Evolutionary conservation across 441 rosid species (phyloP), one percentile per base, ranked within the genome.

Genomic region (Populus hybrid): DNA sequence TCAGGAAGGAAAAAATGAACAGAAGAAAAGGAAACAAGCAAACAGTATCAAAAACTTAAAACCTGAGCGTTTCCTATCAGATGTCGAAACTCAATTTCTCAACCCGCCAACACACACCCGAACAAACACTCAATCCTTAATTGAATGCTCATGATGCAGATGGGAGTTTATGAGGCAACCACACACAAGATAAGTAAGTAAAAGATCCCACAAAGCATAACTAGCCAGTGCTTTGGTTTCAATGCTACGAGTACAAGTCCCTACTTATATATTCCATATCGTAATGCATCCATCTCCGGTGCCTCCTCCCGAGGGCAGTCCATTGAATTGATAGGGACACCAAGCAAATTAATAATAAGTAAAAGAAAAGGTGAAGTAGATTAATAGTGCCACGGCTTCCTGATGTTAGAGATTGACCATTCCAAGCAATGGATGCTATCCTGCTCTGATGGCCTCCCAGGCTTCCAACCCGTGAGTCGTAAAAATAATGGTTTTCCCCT

Each of bases 281-380:
- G 85, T 89, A 61, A 90, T 84, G 61, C 83, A 76, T 16, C 88
- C 86, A 77, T 89, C 94, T 19, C 64, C 69, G 23, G 82, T 76
- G 46, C 94, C 92, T 11, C 91, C 91, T 70, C 94, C 94, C 3
- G 90, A 84, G 69, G 94, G 89, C 59, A 90, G 90, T 34, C 86
- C 82, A 26, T 85, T 83, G n/a, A 75, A 71, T 73, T 87, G 89
- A 75, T 83, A 82, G 10, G 92, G 94, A 76, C 90, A 87, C 94
- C 92, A 87, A 28, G 91, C 90, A 38, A 90, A 61, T 2, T 34
- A 18, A 69, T 32, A n/a, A 9, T n/a, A 24, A 28, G 28, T 28
- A 38, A 4, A 50, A 61, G 46, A 38, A 14, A 23, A 32, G 40
- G 9, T 36, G 36, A 72, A 23, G 26, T 32, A 36, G 89, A 64